Conservation (phyloP, 306 rosid species). For the Pyrus pyrifolia region DNA sequence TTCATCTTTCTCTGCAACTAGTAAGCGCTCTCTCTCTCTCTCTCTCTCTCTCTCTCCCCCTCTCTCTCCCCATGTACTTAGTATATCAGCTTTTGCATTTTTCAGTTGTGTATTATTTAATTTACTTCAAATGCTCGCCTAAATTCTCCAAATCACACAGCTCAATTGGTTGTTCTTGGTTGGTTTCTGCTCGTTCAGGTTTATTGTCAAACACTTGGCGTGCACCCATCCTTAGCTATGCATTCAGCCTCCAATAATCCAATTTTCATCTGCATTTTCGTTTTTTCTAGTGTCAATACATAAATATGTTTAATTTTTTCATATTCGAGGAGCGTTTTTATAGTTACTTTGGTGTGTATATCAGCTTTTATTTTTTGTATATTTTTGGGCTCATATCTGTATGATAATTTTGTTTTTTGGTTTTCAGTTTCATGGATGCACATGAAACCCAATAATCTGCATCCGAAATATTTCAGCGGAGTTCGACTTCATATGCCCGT, state of each 20-base stretch:
- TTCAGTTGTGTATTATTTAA: background rate
- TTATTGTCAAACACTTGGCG: background rate
- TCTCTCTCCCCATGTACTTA: background rate
- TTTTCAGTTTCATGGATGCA: slow-evolving; percentile 42
- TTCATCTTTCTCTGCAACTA: slow-evolving; percentile 14
- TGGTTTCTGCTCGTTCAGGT: background rate
- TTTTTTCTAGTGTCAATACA: background rate
- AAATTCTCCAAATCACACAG: background rate
- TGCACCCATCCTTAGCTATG: background rate
- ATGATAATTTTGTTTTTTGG: background rate
- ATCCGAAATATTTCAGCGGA: slow-evolving; percentile 26
- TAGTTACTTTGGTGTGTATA: background rate
- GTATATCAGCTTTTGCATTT: background rate
- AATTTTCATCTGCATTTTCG: background rate
- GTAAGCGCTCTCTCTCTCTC: slow-evolving; percentile 30
- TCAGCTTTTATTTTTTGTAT: too few species aligned
- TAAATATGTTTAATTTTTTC: background rate
- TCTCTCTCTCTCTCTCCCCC: background rate
- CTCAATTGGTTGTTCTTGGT: background rate
- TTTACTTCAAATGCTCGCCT: background rate
- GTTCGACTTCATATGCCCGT: slow-evolving; percentile 29
- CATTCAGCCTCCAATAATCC: background rate
- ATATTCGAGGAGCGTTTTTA: too few species aligned
- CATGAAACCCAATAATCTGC: slow-evolving; percentile 22
- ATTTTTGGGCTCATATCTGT: background rate